Conservation (phyloP, 495 filamentous ascomycete genomes). For the Penicillium chermesinum region DNA sequence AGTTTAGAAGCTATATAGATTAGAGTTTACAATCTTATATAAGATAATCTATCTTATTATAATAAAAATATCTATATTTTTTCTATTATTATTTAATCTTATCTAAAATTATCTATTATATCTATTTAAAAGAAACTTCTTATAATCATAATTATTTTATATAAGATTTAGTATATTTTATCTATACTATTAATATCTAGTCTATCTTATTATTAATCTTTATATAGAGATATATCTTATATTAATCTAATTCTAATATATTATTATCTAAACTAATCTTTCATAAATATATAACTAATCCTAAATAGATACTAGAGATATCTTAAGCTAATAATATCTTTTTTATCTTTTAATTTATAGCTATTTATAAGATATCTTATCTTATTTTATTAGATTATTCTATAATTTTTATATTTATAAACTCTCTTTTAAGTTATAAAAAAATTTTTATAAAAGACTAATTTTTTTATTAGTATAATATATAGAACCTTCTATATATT, state of each 20-base stretch:
- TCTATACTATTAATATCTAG: no score
- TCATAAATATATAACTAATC: background rate
- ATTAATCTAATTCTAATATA: background rate
- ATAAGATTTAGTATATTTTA: no score
- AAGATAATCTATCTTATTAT: no score
- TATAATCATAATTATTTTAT: no score
- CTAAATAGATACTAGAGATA: background rate
- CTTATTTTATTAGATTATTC: background rate
- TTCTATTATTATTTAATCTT: no score
- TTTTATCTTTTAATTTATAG: background rate
- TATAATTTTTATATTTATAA: background rate
- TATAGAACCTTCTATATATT: background rate
- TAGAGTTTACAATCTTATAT: no score
- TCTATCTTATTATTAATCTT: no score
- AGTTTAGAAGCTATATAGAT: no score
- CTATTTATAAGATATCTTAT: background rate
- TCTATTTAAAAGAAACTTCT: no score
- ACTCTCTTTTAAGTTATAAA: background rate
- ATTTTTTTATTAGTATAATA: background rate
- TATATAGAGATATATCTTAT: background rate
- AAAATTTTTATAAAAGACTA: background rate
- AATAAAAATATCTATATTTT: no score
- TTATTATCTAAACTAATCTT: background rate
- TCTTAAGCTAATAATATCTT: background rate
- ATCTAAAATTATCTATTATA: no score